Evolutionary conservation across 805 yeast genomes (phyloP).

Genomic region (Candida caryicola): DNA sequence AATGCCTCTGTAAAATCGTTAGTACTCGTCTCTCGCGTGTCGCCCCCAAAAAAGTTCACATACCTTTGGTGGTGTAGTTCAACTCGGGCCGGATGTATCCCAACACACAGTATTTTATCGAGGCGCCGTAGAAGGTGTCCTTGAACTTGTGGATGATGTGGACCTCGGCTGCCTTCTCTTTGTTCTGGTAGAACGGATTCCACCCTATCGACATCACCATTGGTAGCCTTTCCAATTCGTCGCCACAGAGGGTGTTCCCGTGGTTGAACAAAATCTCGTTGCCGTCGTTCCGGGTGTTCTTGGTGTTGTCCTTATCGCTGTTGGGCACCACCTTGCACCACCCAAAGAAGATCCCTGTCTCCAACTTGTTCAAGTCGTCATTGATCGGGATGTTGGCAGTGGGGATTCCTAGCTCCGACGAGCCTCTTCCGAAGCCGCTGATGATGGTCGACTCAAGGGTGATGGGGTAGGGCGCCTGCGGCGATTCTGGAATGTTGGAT

Average conservation of each 20-base stretch:
- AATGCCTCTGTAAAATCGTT: conserved; percentile 61
- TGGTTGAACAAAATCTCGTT: conserved; percentile 48
- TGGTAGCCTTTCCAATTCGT: conserved; percentile 55
- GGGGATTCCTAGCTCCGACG: conserved; percentile 89
- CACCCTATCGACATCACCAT: conserved; percentile 96
- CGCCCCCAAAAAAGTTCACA: conserved; percentile 12
- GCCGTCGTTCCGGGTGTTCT: conserved; percentile 20
- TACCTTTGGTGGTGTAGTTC: conserved; percentile 67
- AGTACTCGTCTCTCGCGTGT: conserved; percentile 9
- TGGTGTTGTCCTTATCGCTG: conserved; percentile 6
- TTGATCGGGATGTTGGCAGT: conserved; percentile 84
- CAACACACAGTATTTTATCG: conserved; percentile 61
- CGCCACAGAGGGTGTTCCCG: conserved; percentile 50
- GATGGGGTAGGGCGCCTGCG: conserved; percentile 52
- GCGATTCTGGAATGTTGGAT: conserved; percentile 37
- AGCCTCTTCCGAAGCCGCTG: conserved; percentile 94
- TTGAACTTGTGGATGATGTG: conserved; percentile 77
- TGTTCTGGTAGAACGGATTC: conserved; percentile 87
- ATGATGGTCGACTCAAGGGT: conserved; percentile 48
- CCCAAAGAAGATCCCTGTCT: conserved; percentile 90
- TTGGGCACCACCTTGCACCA: conserved; percentile 43
- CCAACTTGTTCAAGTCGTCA: conserved; percentile 40
- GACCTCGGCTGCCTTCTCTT: conserved; percentile 78
- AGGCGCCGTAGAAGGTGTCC: conserved; percentile 78
- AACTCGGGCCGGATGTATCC: conserved; percentile 93